Base-by-base conservation (phyloP, 1,284 basidiomycete species). In the Pseudozyma pruni region DNA sequence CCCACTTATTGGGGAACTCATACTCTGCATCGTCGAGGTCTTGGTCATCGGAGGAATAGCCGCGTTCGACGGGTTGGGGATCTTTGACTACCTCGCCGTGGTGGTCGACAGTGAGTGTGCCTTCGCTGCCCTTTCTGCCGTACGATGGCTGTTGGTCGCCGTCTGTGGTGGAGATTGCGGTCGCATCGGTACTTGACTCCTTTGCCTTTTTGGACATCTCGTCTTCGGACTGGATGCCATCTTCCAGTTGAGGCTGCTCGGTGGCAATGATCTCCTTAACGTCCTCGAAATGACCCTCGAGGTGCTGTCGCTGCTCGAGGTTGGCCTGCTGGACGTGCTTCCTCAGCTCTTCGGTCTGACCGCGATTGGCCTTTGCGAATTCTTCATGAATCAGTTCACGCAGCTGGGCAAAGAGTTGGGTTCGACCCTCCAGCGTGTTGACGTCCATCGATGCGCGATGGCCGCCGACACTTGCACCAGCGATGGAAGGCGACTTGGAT, bases 1-100 rank as follows among this genome's bases (percentile, higher is more conserved):
- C 73, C 73, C 73, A 75, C 32, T 61, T 57, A 54, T 75, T 79
- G 37, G 75, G 75, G 44, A 77, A 79, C 38, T 58, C 67, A 42
- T 48, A 50, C 9, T 66, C 62, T 1, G 74, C 73, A 2, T 53
- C 48, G n/a, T 33, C 41, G 25, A 50, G 43, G n/a, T 39, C 49
- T 17, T 35, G 46, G 4, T 44, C 44, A 0, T 54, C 54, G 8
- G 52, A 51, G 23, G 17, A 43, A 19, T 46, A 52, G 32, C 69
- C 69, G 9, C 63, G 45, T 29, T 67, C 69, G 13, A 51, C 54
- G 0, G 59, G 54, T 43, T 52, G 48, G 25, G 69, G 69, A 20
- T 67, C 54, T 19, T 40, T 37, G 42, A 55, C 35, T n/a, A 39
- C 40, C 13, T 33, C 37, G 17, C 17, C 47, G 9, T 34, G 23